These are phyloP conservation scores for Aspergillus felis DNA, from an alignment of 2,329 filamentous ascomycete species.

Conservation along the genomic window DNA sequence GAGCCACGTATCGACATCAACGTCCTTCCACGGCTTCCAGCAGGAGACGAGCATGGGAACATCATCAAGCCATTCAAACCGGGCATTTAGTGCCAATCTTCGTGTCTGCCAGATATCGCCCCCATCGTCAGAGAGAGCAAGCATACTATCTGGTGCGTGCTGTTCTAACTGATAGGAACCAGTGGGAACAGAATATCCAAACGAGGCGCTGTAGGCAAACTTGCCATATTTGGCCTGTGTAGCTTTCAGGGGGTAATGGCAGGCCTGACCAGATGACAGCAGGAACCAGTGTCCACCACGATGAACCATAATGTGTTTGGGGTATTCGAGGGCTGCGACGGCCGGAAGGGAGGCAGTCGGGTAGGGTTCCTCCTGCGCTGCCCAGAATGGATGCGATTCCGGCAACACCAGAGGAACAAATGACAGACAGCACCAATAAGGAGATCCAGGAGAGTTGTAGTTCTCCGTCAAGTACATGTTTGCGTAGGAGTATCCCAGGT, in stretches of 20 bases:
- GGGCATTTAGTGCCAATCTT: slow-evolving; percentile 62
- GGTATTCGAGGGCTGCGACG: slow-evolving; percentile 61
- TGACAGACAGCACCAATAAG: slow-evolving; percentile 76
- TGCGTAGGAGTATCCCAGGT: slow-evolving; percentile 72
- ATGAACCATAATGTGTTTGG: slow-evolving; percentile 68
- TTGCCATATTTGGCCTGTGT: slow-evolving; percentile 78
- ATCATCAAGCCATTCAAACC: slow-evolving; percentile 54
- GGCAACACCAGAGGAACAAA: slow-evolving; percentile 71
- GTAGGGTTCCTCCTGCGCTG: slow-evolving; percentile 60
- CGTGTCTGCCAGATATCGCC: slow-evolving; percentile 77
- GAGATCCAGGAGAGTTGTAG: slow-evolving; percentile 70
- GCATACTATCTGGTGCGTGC: slow-evolving; percentile 69
- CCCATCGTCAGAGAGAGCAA: slow-evolving; percentile 71
- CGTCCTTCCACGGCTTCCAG: slow-evolving; percentile 67
- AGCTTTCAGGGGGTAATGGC: slow-evolving; percentile 75
- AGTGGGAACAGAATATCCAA: slow-evolving; percentile 72
- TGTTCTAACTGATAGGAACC: slow-evolving; percentile 73
- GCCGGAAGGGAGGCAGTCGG: slow-evolving; percentile 54
- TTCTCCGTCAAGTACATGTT: slow-evolving; percentile 82
- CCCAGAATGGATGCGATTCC: slow-evolving; percentile 70
- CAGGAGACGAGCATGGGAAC: slow-evolving; percentile 61
- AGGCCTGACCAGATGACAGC: slow-evolving; percentile 72
- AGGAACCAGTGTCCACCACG: slow-evolving; percentile 73
- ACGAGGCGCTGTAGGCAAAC: slow-evolving; percentile 73
- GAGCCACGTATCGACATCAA: slow-evolving; percentile 35